These are phyloP conservation scores for Prunus fruticosa DNA, from an alignment of 306 rosid genomes.

Conservation along the genomic window DNA sequence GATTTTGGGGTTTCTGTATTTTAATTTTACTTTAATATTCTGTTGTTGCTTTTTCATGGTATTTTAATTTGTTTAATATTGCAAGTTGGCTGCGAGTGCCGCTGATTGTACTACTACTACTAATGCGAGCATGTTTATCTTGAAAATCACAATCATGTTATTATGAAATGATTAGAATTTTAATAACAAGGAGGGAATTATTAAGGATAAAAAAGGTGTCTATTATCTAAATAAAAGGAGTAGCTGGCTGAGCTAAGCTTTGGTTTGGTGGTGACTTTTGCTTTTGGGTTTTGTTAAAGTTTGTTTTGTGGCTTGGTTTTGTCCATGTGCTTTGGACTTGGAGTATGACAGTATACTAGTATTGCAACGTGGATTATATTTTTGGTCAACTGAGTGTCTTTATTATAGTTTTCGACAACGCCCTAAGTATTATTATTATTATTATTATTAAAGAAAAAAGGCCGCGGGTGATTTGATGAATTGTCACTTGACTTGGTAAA, in stretches of 20 bases:
- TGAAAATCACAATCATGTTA: slow-evolving; percentile 1
- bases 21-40: background rate
- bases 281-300: background rate
- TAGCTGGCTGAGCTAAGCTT: background rate
- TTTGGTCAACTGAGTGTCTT: slow-evolving; percentile 19
- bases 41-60: background rate
- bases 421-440: too few relatives aligned
- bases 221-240: background rate
- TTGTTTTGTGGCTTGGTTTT: background rate
- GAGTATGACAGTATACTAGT: background rate
- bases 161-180: background rate
- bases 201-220: background rate
- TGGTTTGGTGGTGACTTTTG: background rate
- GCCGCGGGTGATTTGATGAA: background rate
- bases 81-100: too few relatives aligned
- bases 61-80: background rate
- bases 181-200: slow-evolving; percentile 2
- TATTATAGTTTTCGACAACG: background rate
- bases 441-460: background rate
- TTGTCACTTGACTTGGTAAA: background rate
- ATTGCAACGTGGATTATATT: slow-evolving; percentile 10
- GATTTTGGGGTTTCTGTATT: background rate
- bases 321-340: background rate
- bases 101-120: too few relatives aligned
- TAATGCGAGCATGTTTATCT: background rate